A percentile compares a stretch with the other conserved stretches of the same genome.
These are phyloP conservation scores for Boletellus ananas DNA, from an alignment of 768 basidiomycete genomes.

Conservation along the genomic window DNA sequence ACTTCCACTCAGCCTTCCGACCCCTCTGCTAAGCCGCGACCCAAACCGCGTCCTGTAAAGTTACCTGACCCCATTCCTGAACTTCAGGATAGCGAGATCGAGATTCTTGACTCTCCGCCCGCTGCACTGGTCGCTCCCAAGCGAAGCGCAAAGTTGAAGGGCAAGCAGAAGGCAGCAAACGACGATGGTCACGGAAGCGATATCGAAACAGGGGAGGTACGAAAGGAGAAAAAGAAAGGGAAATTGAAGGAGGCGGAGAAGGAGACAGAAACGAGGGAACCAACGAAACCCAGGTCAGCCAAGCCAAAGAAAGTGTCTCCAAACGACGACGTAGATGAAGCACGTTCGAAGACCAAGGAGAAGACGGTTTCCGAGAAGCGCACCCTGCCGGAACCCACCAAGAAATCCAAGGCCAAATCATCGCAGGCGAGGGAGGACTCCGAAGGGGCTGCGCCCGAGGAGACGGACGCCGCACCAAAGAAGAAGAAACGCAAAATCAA, in stretches of 20 bases:
- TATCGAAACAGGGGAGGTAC: conserved; percentile 21
- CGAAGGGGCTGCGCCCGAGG: conserved; percentile 16
- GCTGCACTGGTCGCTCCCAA: conserved; percentile 17
- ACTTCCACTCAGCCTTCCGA: conserved; percentile 16
- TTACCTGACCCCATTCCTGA: conserved; percentile 14
- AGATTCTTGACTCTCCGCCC: conserved; percentile 20
- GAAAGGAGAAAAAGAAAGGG: conserved; percentile 26
- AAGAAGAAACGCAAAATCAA: conserved; percentile 74
- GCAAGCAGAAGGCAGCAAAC: conserved; percentile 37
- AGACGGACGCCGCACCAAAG: conserved; percentile 37
- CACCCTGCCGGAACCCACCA: conserved; percentile 17
- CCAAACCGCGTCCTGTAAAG: conserved; percentile 20
- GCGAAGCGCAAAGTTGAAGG: conserved; percentile 29
- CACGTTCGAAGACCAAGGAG: conserved; percentile 12
- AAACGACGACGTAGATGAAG: conserved; percentile 16
- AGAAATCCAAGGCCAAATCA: conserved; percentile 19
- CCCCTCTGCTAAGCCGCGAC: conserved; percentile 19
- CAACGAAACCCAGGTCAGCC: conserved; percentile 25
- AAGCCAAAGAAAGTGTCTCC: conserved; percentile 23
- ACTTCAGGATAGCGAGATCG: conserved; percentile 30
- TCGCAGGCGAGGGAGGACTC: conserved; percentile 11
- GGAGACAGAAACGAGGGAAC: conserved; percentile 24
- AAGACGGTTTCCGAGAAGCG: conserved; percentile 19
- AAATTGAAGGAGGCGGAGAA: conserved; percentile 18
- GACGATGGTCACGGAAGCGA: conserved; percentile 16